Conservation (phyloP, 768 basidiomycete genomes). For the Boletus rubroflammeus region DNA sequence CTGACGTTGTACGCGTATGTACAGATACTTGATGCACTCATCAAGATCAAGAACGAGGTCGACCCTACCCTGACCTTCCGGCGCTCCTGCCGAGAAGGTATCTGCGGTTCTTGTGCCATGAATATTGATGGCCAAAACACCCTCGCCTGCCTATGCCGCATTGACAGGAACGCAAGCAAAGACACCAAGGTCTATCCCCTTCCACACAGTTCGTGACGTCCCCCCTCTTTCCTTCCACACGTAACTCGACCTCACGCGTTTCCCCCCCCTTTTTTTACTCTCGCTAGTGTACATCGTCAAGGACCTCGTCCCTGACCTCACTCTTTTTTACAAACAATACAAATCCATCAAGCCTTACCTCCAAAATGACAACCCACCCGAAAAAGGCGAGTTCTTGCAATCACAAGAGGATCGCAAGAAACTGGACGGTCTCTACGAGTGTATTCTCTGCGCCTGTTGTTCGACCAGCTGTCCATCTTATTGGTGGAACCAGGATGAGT, state of each 20-base stretch:
- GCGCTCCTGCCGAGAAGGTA: slow-evolving; percentile 89
- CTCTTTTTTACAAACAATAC: slow-evolving; percentile 98
- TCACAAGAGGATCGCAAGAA: slow-evolving; percentile 90
- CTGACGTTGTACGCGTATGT: not conserved
- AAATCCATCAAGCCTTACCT: slow-evolving; percentile 98
- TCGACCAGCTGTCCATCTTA: slow-evolving; percentile 97
- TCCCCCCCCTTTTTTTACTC: too few species aligned
- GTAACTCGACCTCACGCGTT: not conserved
- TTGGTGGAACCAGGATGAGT: slow-evolving; percentile 99
- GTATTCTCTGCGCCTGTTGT: slow-evolving; percentile 96
- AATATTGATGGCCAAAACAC: slow-evolving; percentile 99
- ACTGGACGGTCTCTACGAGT: slow-evolving; percentile 96
- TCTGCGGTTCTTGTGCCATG: slow-evolving; percentile 98
- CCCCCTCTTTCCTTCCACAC: not conserved
- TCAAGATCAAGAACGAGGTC: slow-evolving; percentile 99
- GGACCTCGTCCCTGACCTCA: slow-evolving; percentile 92
- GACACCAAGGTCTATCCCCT: slow-evolving; percentile 93
- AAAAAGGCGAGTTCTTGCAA: slow-evolving; percentile 82
- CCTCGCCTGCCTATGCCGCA: slow-evolving; percentile 93
- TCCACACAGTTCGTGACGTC: slow-evolving; percentile 77
- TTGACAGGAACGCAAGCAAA: slow-evolving; percentile 70
- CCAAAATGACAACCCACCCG: slow-evolving; percentile 89
- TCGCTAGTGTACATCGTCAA: slow-evolving; percentile 93
- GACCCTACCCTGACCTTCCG: slow-evolving; percentile 98
- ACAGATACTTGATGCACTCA: slow-evolving; percentile 84